Conservation (phyloP, 1,284 basidiomycete genomes). For the Cerrena zonata region DNA sequence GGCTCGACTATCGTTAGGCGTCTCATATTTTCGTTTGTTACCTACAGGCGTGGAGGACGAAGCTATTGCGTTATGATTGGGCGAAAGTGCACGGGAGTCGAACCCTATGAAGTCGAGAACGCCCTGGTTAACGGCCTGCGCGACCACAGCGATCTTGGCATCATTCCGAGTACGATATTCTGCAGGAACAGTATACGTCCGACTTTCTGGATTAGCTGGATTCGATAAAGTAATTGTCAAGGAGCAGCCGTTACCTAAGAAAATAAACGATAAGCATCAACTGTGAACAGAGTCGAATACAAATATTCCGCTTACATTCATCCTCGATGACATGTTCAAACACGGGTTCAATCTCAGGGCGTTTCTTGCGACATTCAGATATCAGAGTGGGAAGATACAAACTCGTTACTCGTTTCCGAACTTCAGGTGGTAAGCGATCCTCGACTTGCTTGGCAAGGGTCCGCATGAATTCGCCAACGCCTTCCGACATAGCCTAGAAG, state of each 20-base stretch:
- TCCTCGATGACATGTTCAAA: slow-evolving; percentile 38
- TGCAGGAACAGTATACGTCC: slow-evolving; percentile 39
- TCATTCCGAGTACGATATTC: slow-evolving; percentile 54
- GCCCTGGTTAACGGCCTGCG: slow-evolving; percentile 46
- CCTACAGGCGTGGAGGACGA: neutral
- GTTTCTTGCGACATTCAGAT: slow-evolving; percentile 40
- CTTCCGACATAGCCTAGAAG: slow-evolving; percentile 56
- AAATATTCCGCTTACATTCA: slow-evolving; percentile 36
- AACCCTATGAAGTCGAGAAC: slow-evolving; percentile 53
- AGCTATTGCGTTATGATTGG: slow-evolving; percentile 16
- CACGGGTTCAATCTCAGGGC: slow-evolving; percentile 31
- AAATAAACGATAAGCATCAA: slow-evolving; percentile 1
- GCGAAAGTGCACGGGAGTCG: slow-evolving; percentile 35
- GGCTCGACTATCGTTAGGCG: neutral
- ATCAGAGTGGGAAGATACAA: slow-evolving; percentile 39
- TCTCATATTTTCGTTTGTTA: neutral
- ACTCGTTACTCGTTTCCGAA: slow-evolving; percentile 38
- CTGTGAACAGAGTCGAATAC: slow-evolving; percentile 1
- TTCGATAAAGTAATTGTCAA: slow-evolving; percentile 40
- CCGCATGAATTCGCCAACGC: slow-evolving; percentile 51
- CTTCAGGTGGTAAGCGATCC: slow-evolving; percentile 36
- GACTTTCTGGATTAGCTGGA: slow-evolving; percentile 25
- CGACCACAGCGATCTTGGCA: slow-evolving; percentile 51
- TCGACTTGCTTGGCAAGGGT: slow-evolving; percentile 37
- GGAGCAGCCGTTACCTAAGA: slow-evolving; percentile 49